These are phyloP conservation scores for Claviceps sp. DNA, from an alignment of 2,329 filamentous ascomycete genomes.

Conservation along the genomic window DNA sequence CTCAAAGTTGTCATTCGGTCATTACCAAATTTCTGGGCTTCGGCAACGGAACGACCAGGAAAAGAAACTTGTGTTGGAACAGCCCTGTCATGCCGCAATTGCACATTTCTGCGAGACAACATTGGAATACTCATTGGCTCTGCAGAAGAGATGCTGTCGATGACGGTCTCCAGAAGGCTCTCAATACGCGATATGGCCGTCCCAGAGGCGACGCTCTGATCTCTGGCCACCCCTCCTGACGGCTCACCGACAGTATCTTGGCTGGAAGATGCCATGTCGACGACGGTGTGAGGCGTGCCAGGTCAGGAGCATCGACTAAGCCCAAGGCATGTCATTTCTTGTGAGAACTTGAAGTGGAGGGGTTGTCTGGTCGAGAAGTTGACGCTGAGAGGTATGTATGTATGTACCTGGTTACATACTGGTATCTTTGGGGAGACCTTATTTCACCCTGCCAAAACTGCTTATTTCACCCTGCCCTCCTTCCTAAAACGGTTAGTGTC, in stretches of 20 bases:
- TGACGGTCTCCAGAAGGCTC: constrained; percentile 17
- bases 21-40: constrained; percentile 39
- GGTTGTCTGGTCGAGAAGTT: background rate
- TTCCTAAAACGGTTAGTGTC: no score
- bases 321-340: background rate
- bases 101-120: constrained; percentile 10
- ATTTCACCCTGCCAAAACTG: no score
- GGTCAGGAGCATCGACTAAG: background rate
- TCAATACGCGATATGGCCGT: constrained; percentile 18
- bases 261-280: background rate
- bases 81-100: constrained; percentile 1
- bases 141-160: constrained; percentile 14
- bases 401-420: no score
- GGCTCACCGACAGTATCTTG: background rate
- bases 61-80: constrained; percentile 21
- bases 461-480: no score
- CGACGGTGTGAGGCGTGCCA: background rate
- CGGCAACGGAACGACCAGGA: constrained; percentile 32
- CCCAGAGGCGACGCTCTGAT: background rate
- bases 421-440: no score
- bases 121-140: constrained; percentile 17
- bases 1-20: background rate
- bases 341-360: background rate
- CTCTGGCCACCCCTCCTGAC: background rate
- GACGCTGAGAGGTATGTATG: background rate